Percentiles rank a stretch among this genome's conserved stretches.
These are phyloP conservation scores for Symbiotaphrina buchneri DNA, from an alignment of 495 filamentous ascomycete genomes.

Conservation along the genomic window DNA sequence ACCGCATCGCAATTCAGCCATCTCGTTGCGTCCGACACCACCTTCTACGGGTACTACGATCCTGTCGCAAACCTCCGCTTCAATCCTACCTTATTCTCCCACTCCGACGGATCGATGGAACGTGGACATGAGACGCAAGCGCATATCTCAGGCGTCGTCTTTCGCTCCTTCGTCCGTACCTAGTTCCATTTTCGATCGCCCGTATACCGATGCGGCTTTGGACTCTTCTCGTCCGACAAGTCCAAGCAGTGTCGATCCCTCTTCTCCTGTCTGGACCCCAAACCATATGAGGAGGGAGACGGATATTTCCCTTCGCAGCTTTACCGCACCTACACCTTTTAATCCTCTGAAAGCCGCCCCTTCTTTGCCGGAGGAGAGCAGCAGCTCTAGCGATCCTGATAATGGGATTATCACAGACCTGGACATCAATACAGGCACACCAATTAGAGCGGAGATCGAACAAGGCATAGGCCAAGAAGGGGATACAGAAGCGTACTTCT, in stretches of 20 bases:
- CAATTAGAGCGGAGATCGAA: not conserved
- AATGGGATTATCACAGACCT: not conserved
- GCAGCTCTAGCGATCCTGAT: not conserved
- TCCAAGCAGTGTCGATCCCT: conserved; percentile 41
- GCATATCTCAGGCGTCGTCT: conserved; percentile 26
- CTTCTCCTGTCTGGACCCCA: conserved; percentile 25
- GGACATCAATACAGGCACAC: not conserved
- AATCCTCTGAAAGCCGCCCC: not conserved
- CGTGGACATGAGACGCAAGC: too few relatives aligned
- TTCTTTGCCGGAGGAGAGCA: not conserved
- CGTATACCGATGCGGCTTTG: conserved; percentile 23
- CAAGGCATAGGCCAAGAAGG: not conserved
- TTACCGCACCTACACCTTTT: conserved; percentile 12
- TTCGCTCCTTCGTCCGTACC: conserved; percentile 47
- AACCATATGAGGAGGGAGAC: conserved; percentile 28
- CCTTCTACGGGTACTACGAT: conserved; percentile 2
- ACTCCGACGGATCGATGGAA: conserved; percentile 5
- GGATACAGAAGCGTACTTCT: not conserved
- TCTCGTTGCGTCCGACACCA: not conserved
- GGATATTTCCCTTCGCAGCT: conserved; percentile 26
- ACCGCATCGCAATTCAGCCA: not conserved
- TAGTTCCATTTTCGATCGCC: conserved; percentile 56
- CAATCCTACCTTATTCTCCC: conserved; percentile 4
- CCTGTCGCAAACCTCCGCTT: conserved; percentile 4
- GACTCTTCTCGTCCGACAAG: conserved; percentile 50